A percentile compares a stretch with the other conserved stretches of the same genome.
These are phyloP conservation scores for Lyophyllum decastes DNA, from an alignment of 768 basidiomycete genomes.

Conservation along the genomic window DNA sequence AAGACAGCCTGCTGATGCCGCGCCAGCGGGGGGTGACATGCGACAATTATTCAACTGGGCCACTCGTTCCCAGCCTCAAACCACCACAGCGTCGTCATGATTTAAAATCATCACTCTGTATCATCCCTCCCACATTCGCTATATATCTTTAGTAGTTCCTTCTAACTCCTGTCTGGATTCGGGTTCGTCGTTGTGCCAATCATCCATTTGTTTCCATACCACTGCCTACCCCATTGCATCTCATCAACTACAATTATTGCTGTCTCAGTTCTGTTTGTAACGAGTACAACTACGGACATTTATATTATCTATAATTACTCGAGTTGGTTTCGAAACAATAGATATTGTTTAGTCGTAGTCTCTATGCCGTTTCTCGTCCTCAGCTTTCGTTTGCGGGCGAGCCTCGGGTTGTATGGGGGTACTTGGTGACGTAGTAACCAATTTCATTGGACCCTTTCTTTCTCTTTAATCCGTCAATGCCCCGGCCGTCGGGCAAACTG, in stretches of 20 bases:
- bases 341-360: not conserved
- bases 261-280: slow-evolving; percentile 21
- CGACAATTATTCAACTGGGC: slow-evolving; percentile 83
- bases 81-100: slow-evolving; percentile 27
- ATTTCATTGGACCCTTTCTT: slow-evolving; percentile 34
- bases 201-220: slow-evolving; percentile 14
- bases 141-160: slow-evolving; percentile 16
- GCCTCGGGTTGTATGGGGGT: slow-evolving; percentile 22
- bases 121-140: slow-evolving; percentile 9
- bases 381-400: slow-evolving; percentile 4
- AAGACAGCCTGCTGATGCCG: slow-evolving; percentile 72
- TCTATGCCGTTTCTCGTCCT: not conserved
- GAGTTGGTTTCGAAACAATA: slow-evolving; percentile 2
- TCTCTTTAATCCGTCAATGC: slow-evolving; percentile 30
- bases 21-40: slow-evolving; percentile 60
- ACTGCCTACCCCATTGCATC: slow-evolving; percentile 1
- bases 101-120: slow-evolving; percentile 49
- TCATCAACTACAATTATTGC: slow-evolving; percentile 23
- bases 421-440: slow-evolving; percentile 55
- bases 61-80: slow-evolving; percentile 53
- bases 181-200: slow-evolving; percentile 13
- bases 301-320: slow-evolving; percentile 18
- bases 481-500: slow-evolving; percentile 18
- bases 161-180: slow-evolving; percentile 17
- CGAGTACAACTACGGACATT: slow-evolving; percentile 14